Conservation (phyloP, 1,139 yeast species). For the Maudiozyma humilis region DNA sequence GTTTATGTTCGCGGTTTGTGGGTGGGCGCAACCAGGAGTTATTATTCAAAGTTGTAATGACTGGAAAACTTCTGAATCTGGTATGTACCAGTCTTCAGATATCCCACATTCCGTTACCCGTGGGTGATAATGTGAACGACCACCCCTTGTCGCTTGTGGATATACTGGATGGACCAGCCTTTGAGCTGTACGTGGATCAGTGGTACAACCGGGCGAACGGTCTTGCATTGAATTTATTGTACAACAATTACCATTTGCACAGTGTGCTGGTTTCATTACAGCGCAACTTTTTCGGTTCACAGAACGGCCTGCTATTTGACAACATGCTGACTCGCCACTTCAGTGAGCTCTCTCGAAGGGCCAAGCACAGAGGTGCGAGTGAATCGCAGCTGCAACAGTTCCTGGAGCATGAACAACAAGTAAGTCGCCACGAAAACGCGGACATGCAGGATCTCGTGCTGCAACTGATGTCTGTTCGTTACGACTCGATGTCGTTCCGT, state of each 20-base stretch:
- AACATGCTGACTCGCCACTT: slow-evolving; percentile 20
- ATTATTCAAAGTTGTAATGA: slow-evolving; percentile 50
- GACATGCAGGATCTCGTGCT: slow-evolving; percentile 21
- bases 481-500: slow-evolving; percentile 29
- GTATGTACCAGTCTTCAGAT: slow-evolving; percentile 24
- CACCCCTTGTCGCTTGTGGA: slow-evolving; percentile 15
- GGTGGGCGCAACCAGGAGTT: slow-evolving; percentile 35
- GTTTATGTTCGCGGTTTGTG: slow-evolving; percentile 59
- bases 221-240: slow-evolving; percentile 48
- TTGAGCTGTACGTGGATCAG: slow-evolving; percentile 49
- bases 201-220: slow-evolving; percentile 67
- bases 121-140: not conserved
- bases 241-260: slow-evolving; percentile 51
- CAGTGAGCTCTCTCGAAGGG: slow-evolving; percentile 20
- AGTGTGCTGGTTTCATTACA: slow-evolving; percentile 45
- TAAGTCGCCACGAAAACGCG: not conserved
- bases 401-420: slow-evolving; percentile 18
- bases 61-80: slow-evolving; percentile 81
- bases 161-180: slow-evolving; percentile 50
- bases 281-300: slow-evolving; percentile 47
- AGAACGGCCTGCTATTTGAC: slow-evolving; percentile 33
- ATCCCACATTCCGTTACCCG: slow-evolving; percentile 7
- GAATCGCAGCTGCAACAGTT: slow-evolving; percentile 21
- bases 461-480: slow-evolving; percentile 25
- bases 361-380: slow-evolving; percentile 11